Evolutionary conservation across 306 rosid genomes (phyloP).

Genomic region (Prinsepia uniflora): DNA sequence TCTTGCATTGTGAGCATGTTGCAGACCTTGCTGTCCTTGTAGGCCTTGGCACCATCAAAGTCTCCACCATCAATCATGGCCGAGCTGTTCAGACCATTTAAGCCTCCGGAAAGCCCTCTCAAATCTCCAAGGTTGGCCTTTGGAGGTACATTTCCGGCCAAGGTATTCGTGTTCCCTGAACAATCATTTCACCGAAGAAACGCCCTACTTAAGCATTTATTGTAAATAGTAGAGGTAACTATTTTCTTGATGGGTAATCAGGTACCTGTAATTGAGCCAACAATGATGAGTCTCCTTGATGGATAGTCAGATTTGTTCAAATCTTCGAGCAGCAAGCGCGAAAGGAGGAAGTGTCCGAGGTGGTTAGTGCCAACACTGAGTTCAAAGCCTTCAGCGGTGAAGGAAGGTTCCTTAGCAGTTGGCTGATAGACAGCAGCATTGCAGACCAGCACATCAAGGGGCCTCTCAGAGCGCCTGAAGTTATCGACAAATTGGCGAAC

Average conservation of each 20-base stretch:
- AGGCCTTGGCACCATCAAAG: constrained; percentile 98
- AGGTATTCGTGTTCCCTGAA: constrained; percentile 86
- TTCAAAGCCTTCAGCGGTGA: constrained; percentile 94
- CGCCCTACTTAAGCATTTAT: constrained; percentile 13
- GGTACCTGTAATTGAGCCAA: constrained; percentile 93
- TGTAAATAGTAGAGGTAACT: not conserved
- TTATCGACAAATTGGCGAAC: constrained; percentile 85
- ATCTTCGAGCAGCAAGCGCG: constrained; percentile 75
- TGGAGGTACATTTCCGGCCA: constrained; percentile 99
- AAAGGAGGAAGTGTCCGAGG: constrained; percentile 90
- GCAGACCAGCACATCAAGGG: constrained; percentile 83
- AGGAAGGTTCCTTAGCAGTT: constrained; percentile 89
- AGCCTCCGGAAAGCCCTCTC: constrained; percentile 88
- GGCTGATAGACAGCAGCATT: constrained; percentile 95
- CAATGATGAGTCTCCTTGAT: constrained; percentile 79
- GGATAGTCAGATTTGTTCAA: constrained; percentile 83
- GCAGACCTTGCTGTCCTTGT: constrained; percentile 99
- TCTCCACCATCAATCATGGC: constrained; percentile 92
- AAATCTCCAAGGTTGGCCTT: constrained; percentile 97
- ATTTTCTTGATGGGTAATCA: not conserved
- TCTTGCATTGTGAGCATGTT: constrained; percentile 98
- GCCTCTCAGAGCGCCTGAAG: constrained; percentile 59
- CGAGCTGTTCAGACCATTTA: constrained; percentile 79
- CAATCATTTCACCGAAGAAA: constrained; percentile 23
- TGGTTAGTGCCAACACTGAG: constrained; percentile 96